These are phyloP conservation scores for Botryotinia convoluta DNA, from an alignment of 2,329 filamentous ascomycete genomes.

Conservation along the genomic window DNA sequence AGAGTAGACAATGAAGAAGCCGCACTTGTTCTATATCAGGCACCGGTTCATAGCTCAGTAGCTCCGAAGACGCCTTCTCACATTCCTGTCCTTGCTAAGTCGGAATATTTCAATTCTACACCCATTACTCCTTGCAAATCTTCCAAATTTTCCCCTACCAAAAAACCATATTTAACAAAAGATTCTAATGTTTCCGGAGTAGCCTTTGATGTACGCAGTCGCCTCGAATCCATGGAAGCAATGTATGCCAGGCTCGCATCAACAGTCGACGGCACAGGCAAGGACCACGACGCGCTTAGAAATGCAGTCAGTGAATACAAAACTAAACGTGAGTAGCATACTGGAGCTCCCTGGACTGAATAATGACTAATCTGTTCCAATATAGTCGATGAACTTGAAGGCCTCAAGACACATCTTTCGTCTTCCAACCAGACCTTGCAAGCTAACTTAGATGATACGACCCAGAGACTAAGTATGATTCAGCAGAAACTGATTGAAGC, in stretches of 20 bases:
- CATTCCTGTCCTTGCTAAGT: constrained; percentile 37
- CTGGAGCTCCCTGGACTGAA: background rate
- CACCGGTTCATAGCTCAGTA: constrained; percentile 30
- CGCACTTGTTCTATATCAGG: constrained; percentile 34
- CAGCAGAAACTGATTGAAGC: constrained; percentile 47
- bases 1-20: constrained; percentile 29
- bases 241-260: constrained; percentile 70
- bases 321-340: constrained; percentile 45
- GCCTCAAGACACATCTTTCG: constrained; percentile 35
- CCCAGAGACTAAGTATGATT: constrained; percentile 37
- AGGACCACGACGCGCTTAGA: constrained; percentile 67
- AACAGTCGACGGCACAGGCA: constrained; percentile 67
- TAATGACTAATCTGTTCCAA: constrained; percentile 20
- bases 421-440: constrained; percentile 53
- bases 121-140: constrained; percentile 44
- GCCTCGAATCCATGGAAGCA: constrained; percentile 72
- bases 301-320: constrained; percentile 74
- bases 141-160: constrained; percentile 40
- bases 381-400: constrained; percentile 50
- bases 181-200: constrained; percentile 65
- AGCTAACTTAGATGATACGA: constrained; percentile 64
- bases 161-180: constrained; percentile 62
- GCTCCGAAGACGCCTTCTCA: constrained; percentile 38
- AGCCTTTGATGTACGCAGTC: constrained; percentile 79
- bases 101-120: constrained; percentile 27